phyloP scores from a whole-genome alignment of 495 filamentous ascomycete species.

The Clavariopsis aquatica region DNA sequence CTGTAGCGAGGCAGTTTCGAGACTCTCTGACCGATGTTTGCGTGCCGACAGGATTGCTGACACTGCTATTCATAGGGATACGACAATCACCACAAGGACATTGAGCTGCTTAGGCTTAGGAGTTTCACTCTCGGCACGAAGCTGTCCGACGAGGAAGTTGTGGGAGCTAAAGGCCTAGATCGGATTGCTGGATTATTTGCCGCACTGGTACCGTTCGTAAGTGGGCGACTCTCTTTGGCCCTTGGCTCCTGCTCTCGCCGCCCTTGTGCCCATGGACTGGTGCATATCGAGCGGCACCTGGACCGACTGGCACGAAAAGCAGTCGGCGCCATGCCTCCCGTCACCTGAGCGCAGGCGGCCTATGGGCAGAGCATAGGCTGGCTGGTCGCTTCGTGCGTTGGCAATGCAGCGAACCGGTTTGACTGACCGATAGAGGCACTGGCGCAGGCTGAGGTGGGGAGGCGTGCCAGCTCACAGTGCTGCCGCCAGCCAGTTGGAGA shows the following conservation, averaged over 20 bases:
- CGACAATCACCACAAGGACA: conserved; percentile 68
- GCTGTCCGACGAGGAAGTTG: conserved; percentile 55
- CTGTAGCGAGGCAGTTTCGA: neutral
- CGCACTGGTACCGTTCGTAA: conserved; percentile 48
- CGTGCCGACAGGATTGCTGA: conserved; percentile 26
- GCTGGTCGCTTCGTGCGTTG: conserved; percentile 26
- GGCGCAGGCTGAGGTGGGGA: conserved; percentile 19
- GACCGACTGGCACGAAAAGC: neutral
- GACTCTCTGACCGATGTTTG: neutral
- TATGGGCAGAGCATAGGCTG: neutral
- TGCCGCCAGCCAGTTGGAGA: neutral
- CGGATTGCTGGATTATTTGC: conserved; percentile 42
- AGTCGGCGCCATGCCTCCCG: conserved; percentile 2
- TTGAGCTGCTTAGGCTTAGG: conserved; percentile 71
- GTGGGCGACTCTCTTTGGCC: conserved; percentile 18
- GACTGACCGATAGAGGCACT: conserved; percentile 17
- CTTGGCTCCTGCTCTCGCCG: neutral
- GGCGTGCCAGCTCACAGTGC: conserved; percentile 9
- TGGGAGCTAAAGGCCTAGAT: conserved; percentile 40
- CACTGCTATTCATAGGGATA: conserved; percentile 61
- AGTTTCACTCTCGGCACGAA: conserved; percentile 72
- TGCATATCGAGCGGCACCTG: conserved; percentile 4
- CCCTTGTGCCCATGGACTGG: neutral
- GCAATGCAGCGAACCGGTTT: conserved; percentile 26
- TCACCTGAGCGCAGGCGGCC: conserved; percentile 6